phyloP scores from a whole-genome alignment of 208 protist genomes.

The Trypanosomatidae sp. region DNA sequence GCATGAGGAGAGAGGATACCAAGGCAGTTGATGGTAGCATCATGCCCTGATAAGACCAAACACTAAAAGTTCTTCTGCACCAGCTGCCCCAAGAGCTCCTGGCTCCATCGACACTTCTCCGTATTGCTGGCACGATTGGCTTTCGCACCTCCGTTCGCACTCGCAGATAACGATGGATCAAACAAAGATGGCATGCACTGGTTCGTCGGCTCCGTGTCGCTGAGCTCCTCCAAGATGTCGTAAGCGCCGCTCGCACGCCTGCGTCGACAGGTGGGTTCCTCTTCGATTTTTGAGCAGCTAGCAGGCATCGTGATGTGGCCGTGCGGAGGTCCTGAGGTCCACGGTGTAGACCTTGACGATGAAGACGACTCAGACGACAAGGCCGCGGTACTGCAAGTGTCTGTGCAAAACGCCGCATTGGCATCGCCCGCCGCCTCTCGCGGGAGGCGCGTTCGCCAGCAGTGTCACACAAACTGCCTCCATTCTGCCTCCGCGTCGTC shows the following conservation, averaged over 20 bases:
- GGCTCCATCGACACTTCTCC: constrained; percentile 20
- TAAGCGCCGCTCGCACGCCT: neutral
- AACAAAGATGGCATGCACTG: constrained; percentile 1
- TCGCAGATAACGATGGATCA: neutral
- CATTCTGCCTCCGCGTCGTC: constrained; percentile 27
- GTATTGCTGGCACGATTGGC: neutral
- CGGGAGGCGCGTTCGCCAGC: constrained; percentile 3
- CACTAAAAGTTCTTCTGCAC: constrained; percentile 56
- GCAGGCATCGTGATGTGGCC: constrained; percentile 13
- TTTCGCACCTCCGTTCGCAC: neutral
- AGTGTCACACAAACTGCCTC: constrained; percentile 11
- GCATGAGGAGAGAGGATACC: constrained; percentile 34
- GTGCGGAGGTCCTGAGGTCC: constrained; percentile 4
- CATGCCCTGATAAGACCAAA: constrained; percentile 64
- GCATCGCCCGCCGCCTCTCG: neutral
- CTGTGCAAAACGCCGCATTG: constrained; percentile 3
- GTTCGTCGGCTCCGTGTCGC: neutral
- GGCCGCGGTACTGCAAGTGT: neutral
- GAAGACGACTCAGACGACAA: constrained; percentile 1
- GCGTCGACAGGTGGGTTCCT: neutral
- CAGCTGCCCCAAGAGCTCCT: constrained; percentile 46
- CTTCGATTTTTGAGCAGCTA: constrained; percentile 2
- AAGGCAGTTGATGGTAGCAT: constrained; percentile 66
- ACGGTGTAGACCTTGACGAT: constrained; percentile 9
- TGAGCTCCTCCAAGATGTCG: constrained; percentile 11